These are phyloP conservation scores for Nemophila menziesii DNA, from an alignment of 257 asterid genomes.

Conservation along the genomic window DNA sequence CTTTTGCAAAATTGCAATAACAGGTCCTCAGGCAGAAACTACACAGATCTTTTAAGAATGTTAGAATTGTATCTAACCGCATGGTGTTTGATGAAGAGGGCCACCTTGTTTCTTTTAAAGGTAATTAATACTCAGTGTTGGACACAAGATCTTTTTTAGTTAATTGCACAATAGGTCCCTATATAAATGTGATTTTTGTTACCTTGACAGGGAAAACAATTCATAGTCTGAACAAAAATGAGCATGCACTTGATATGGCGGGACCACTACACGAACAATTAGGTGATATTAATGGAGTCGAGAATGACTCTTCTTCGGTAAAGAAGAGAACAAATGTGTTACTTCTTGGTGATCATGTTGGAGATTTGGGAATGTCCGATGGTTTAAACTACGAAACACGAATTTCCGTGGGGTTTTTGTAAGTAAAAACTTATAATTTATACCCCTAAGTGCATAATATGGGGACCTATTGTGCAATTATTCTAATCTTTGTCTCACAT, in stretches of 20 bases:
- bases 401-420: conserved; percentile 89
- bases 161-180: neutral
- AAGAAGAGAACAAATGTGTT: conserved; percentile 75
- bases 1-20: conserved; percentile 13
- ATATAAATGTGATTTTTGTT: conserved; percentile 5
- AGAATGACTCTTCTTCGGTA: conserved; percentile 39
- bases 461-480: neutral
- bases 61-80: conserved; percentile 72
- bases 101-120: conserved; percentile 60
- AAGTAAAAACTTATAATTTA: conserved; percentile 22
- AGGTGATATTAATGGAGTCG: conserved; percentile 34
- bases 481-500: neutral
- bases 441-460: neutral
- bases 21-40: conserved; percentile 89
- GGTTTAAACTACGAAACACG: conserved; percentile 67
- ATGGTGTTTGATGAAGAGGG: conserved; percentile 78
- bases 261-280: conserved; percentile 54
- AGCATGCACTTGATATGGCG: conserved; percentile 93
- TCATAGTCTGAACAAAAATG: conserved; percentile 85
- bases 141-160: neutral
- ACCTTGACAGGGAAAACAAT: conserved; percentile 72
- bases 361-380: conserved; percentile 94
- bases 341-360: conserved; percentile 88
- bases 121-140: conserved; percentile 12
- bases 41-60: conserved; percentile 70